Evolutionary conservation across 208 protist species (phyloP), one percentile per base, ranked within the genome.

Genomic region (Strigomonas culicis): DNA sequence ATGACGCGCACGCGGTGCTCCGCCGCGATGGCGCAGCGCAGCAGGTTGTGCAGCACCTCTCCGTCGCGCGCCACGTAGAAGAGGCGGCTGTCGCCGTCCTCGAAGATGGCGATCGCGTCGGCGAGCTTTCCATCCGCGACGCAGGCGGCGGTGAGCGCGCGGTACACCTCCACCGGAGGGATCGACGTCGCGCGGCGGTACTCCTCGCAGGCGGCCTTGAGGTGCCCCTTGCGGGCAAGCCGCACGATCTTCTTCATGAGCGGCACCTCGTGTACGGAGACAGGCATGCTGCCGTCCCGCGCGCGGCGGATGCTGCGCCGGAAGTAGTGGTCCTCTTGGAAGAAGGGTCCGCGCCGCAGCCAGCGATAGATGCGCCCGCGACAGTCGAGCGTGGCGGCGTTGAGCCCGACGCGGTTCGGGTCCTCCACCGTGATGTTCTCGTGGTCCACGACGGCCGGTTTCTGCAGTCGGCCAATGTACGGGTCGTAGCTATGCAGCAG

Each of bases 291-390:
- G 10, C 66, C 68, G 32, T 81, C 83, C 22, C 24, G 6, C 47
- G 74, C 68, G 46, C 88, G 73, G 59, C 61, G 64, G 19, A 71
- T 74, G n/a, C 82, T 84, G 32, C 91, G 83, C 25, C 87, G 80
- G 67, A 94, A 94, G 80, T 94, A 96, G 58, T 90, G 74, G 64
- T 93, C 85, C 63, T 94, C 88, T 62, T 96, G 88, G 31, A 91
- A 92, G 64, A 96, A 96, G 8, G 91, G 91, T 2, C 88, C 80
- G 47, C 91, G 86, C 8, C 91, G 83, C 17, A 96, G 77, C 84
- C 88, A 96, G 52, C 91, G 91, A 74, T 94, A 84, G 70, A 96
- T 94, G 55, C 91, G 87, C 15, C 82, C 80, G 44, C 88, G 84
- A 55, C 83, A 92, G 75, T 89, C 88, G 1, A 96, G 74, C 32